Conservation (phyloP, 169 alveolate species). For the Cytauxzoon felis region DNA sequence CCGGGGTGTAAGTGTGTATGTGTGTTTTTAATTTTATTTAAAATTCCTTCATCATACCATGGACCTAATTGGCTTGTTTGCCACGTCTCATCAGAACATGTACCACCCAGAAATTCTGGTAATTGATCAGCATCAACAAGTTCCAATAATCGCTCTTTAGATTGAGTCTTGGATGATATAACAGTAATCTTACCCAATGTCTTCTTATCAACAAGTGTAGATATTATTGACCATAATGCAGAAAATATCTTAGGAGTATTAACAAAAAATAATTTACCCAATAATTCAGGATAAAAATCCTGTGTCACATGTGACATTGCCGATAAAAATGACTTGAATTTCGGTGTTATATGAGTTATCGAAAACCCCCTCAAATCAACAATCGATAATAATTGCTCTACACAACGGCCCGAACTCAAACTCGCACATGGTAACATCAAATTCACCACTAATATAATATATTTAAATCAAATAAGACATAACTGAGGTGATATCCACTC, state of each 20-base stretch:
- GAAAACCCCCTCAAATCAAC: slow-evolving; percentile 68
- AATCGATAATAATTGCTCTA: slow-evolving; percentile 64
- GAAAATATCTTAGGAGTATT: slow-evolving; percentile 87
- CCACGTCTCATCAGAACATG: slow-evolving; percentile 60
- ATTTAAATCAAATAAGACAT: too few species aligned
- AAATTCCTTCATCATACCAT: slow-evolving; percentile 52
- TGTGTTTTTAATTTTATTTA: slow-evolving; percentile 26
- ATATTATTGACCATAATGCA: slow-evolving; percentile 83
- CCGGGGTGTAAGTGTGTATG: slow-evolving; percentile 47
- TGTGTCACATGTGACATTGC: slow-evolving; percentile 79
- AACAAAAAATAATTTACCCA: slow-evolving; percentile 83
- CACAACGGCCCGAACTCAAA: slow-evolving; percentile 15
- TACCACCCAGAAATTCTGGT: slow-evolving; percentile 71
- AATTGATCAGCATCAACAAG: slow-evolving; percentile 69
- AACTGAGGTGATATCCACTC: too few species aligned
- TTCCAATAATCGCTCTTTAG: slow-evolving; percentile 42
- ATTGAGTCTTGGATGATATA: slow-evolving; percentile 70
- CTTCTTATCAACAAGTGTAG: slow-evolving; percentile 83
- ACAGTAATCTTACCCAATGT: slow-evolving; percentile 85
- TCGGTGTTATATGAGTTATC: slow-evolving; percentile 61
- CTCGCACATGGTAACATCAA: slow-evolving; percentile 52
- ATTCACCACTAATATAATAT: slow-evolving; percentile 22
- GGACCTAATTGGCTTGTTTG: slow-evolving; percentile 43
- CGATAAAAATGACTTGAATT: slow-evolving; percentile 55
- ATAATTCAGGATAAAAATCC: slow-evolving; percentile 88